These are phyloP conservation scores for Sarcodon aspratus DNA, from an alignment of 768 basidiomycete species.

Conservation along the genomic window DNA sequence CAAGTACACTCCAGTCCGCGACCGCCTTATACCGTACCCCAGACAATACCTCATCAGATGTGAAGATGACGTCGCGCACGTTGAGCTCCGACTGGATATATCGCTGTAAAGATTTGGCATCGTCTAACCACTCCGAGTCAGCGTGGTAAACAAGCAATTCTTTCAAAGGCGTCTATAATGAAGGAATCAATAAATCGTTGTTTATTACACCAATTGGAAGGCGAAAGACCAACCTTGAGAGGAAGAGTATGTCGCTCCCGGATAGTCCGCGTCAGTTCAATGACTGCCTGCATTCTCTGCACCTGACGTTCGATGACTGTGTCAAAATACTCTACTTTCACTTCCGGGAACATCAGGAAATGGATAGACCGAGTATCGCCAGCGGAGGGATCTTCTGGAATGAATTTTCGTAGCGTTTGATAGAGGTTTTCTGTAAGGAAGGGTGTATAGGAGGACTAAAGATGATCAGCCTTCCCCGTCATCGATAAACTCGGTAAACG, in stretches of 20 bases:
- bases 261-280: constrained; percentile 81
- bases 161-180: constrained; percentile 71
- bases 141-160: constrained; percentile 93
- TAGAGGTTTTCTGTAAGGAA: constrained; percentile 97
- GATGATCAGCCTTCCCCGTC: not conserved
- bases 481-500: not conserved
- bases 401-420: constrained; percentile 78
- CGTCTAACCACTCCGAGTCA: constrained; percentile 70
- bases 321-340: constrained; percentile 94
- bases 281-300: constrained; percentile 88
- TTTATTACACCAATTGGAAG: not conserved
- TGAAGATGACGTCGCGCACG: constrained; percentile 83
- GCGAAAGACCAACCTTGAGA: constrained; percentile 56
- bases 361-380: constrained; percentile 88
- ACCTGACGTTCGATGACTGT: constrained; percentile 89
- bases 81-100: constrained; percentile 96
- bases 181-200: not conserved
- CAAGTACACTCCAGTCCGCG: constrained; percentile 93
- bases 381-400: constrained; percentile 59
- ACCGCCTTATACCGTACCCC: constrained; percentile 86
- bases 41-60: constrained; percentile 73
- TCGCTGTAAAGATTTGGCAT: constrained; percentile 71
- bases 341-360: constrained; percentile 88
- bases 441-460: constrained; percentile 92
- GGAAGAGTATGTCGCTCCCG: constrained; percentile 82